phyloP scores from a whole-genome alignment of 2,329 filamentous ascomycete species.

The Trichoderma lentiforme region DNA sequence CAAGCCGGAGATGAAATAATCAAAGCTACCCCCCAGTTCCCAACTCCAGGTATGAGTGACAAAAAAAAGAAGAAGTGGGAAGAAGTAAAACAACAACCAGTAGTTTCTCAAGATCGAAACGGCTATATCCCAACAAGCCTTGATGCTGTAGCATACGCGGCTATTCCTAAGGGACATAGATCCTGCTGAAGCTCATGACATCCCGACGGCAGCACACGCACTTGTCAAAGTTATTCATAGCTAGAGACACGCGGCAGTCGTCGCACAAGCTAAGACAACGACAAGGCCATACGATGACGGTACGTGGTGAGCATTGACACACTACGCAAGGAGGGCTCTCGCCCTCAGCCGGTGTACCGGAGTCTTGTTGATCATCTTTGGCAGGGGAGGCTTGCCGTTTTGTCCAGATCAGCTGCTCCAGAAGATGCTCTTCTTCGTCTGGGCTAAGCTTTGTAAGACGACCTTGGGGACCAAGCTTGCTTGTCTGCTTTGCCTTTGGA shows the following conservation, averaged over 20 bases:
- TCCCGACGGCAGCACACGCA: slow-evolving; percentile 92
- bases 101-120: background rate
- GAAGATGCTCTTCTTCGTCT: slow-evolving; percentile 58
- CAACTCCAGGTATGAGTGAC: background rate
- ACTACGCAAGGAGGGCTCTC: slow-evolving; percentile 81
- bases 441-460: slow-evolving; percentile 43
- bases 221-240: slow-evolving; percentile 95
- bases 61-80: background rate
- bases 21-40: background rate
- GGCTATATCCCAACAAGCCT: background rate
- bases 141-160: background rate
- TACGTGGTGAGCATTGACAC: slow-evolving; percentile 81
- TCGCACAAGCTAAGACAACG: slow-evolving; percentile 92
- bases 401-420: slow-evolving; percentile 59
- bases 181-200: slow-evolving; percentile 82
- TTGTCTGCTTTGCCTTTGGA: slow-evolving; percentile 23
- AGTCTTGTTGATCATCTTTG: slow-evolving; percentile 12
- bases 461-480: slow-evolving; percentile 16
- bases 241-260: slow-evolving; percentile 87
- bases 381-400: slow-evolving; percentile 36
- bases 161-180: slow-evolving; percentile 71
- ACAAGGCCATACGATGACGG: slow-evolving; percentile 94
- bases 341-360: slow-evolving; percentile 60
- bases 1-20: background rate
- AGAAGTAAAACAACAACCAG: background rate